Percentiles rank a stretch among this genome's conserved stretches.
Conservation (phyloP, 164 flowering plant species). For the Houttuynia cordata region DNA sequence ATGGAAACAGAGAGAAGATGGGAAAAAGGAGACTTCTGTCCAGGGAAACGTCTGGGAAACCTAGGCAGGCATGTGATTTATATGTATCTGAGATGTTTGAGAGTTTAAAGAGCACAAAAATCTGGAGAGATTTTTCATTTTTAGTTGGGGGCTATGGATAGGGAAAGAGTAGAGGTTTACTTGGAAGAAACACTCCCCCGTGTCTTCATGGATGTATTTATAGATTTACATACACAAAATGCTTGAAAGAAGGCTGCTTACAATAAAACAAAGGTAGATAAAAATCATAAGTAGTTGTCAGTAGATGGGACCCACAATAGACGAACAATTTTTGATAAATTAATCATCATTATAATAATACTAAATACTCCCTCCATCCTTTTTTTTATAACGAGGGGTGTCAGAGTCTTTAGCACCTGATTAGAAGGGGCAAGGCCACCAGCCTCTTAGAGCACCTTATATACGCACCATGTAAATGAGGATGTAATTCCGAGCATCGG, state of each 20-base stretch:
- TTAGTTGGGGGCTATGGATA: background rate
- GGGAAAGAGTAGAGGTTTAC: background rate
- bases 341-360: background rate
- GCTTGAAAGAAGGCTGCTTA: background rate
- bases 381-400: too few relatives aligned
- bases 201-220: background rate
- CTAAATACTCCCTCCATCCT: too few relatives aligned
- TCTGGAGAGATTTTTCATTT: background rate
- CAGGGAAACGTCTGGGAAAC: background rate
- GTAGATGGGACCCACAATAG: too few relatives aligned
- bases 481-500: too few relatives aligned
- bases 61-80: background rate
- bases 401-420: too few relatives aligned
- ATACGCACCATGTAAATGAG: too few relatives aligned
- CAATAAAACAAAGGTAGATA: background rate
- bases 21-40: background rate
- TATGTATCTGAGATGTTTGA: background rate
- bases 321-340: background rate
- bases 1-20: background rate
- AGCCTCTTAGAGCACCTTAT: too few relatives aligned
- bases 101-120: slow-evolving; percentile 15
- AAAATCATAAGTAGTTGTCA: background rate
- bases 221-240: background rate
- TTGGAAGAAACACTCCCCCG: background rate
- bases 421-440: too few relatives aligned